Evolutionary conservation across 805 yeast genomes (phyloP).

Genomic region (Candida hungchunana): DNA sequence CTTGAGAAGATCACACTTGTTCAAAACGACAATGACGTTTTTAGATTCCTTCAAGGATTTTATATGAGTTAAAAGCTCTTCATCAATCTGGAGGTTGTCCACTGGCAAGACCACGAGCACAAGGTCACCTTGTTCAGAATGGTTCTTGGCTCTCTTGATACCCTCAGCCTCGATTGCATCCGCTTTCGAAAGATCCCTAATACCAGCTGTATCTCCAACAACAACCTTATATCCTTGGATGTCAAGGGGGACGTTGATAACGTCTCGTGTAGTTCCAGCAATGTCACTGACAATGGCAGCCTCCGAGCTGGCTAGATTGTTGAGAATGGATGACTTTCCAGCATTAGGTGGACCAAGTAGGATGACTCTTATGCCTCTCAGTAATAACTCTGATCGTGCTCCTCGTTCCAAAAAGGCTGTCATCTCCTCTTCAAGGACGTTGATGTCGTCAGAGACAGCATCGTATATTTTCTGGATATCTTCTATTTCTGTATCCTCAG

Average conservation of each 20-base stretch:
- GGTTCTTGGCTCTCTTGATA: constrained; percentile 65
- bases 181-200: constrained; percentile 43
- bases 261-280: constrained; percentile 93
- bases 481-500: constrained; percentile 86
- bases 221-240: constrained; percentile 80
- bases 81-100: constrained; percentile 32
- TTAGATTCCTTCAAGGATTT: constrained; percentile 25
- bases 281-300: constrained; percentile 87
- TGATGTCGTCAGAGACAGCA: constrained; percentile 43
- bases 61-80: constrained; percentile 39
- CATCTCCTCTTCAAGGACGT: constrained; percentile 42
- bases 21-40: constrained; percentile 44
- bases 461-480: constrained; percentile 52
- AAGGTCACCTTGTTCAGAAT: constrained; percentile 59
- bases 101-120: constrained; percentile 61
- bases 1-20: constrained; percentile 52
- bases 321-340: constrained; percentile 86
- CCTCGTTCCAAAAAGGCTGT: constrained; percentile 38
- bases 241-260: constrained; percentile 76
- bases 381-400: constrained; percentile 54
- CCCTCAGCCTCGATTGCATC: constrained; percentile 78
- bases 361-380: constrained; percentile 68
- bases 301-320: constrained; percentile 69
- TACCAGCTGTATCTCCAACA: constrained; percentile 92
- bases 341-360: constrained; percentile 93